Evolutionary conservation across 768 basidiomycete species (phyloP).

Genomic region (Punctularia strigosozonata): DNA sequence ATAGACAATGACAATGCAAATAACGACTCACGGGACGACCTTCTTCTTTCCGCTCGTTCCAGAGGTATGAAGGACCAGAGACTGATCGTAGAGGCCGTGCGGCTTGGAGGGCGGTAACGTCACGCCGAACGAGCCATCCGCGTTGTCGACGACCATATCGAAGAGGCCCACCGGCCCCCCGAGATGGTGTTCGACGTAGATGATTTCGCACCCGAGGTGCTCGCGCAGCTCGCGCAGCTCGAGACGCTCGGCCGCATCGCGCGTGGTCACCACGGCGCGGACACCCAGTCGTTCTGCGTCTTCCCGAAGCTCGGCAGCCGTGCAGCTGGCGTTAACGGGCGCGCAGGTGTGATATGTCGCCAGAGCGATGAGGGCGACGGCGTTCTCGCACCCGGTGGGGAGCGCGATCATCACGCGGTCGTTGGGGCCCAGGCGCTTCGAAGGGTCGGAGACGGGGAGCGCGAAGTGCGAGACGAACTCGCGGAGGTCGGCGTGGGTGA

Average conservation of each 20-base stretch:
- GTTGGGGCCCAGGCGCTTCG: conserved; percentile 23
- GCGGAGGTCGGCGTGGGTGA: conserved; percentile 24
- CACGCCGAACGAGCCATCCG: neutral
- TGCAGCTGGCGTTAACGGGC: conserved; percentile 35
- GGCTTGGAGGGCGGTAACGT: conserved; percentile 17
- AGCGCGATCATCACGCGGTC: conserved; percentile 34
- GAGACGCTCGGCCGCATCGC: conserved; percentile 27
- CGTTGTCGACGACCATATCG: conserved; percentile 19
- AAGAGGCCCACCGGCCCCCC: conserved; percentile 29
- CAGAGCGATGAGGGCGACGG: conserved; percentile 31
- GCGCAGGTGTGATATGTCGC: conserved; percentile 33
- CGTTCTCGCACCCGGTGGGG: conserved; percentile 34
- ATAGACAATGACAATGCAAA: neutral
- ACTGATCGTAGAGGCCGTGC: conserved; percentile 31
- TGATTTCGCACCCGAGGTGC: conserved; percentile 26
- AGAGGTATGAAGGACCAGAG: conserved; percentile 46
- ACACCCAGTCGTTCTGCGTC: conserved; percentile 28
- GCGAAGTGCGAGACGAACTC: conserved; percentile 27
- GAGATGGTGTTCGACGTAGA: conserved; percentile 21
- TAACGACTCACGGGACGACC: conserved; percentile 3
- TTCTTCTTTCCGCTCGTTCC: conserved; percentile 49
- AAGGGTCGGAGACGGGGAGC: conserved; percentile 22
- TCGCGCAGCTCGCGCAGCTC: conserved; percentile 20
- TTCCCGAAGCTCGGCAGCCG: conserved; percentile 29
- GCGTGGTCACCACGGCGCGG: conserved; percentile 29